Evolutionary conservation across 2,329 filamentous ascomycete species (phyloP).

Genomic region (Monilinia vaccinii-corymbosi): DNA sequence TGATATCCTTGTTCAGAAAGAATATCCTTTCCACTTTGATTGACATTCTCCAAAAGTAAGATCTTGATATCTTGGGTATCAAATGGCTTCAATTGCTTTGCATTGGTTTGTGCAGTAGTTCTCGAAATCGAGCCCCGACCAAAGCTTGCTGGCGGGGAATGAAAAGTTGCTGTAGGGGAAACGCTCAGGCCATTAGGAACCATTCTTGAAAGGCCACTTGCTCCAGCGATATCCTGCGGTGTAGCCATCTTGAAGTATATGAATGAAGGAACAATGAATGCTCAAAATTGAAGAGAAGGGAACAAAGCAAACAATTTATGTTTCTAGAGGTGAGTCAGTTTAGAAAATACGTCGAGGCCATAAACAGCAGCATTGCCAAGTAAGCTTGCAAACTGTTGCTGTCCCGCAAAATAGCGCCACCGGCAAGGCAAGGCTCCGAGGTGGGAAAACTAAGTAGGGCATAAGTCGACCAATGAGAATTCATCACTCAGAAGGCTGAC

Average conservation of each 20-base stretch:
- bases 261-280: neutral
- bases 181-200: constrained; percentile 55
- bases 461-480: neutral
- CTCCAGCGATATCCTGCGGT: constrained; percentile 39
- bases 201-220: constrained; percentile 29
- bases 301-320: constrained; percentile 2
- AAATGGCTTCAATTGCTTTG: constrained; percentile 88
- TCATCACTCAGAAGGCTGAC: neutral
- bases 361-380: neutral
- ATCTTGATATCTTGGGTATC: constrained; percentile 96
- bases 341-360: neutral
- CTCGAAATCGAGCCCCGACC: constrained; percentile 36
- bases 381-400: constrained; percentile 6
- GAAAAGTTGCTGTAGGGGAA: constrained; percentile 65
- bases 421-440: neutral
- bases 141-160: constrained; percentile 62
- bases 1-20: constrained; percentile 84
- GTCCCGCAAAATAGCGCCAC: neutral
- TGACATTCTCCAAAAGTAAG: constrained; percentile 90
- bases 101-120: constrained; percentile 32
- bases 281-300: neutral
- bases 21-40: constrained; percentile 78
- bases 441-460: neutral
- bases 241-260: constrained; percentile 9
- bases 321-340: constrained; percentile 4